A percentile compares a stretch with the other conserved stretches of the same genome.
Conservation (phyloP, 2,329 filamentous ascomycete genomes). For the Scolecobasidium constrictum region DNA sequence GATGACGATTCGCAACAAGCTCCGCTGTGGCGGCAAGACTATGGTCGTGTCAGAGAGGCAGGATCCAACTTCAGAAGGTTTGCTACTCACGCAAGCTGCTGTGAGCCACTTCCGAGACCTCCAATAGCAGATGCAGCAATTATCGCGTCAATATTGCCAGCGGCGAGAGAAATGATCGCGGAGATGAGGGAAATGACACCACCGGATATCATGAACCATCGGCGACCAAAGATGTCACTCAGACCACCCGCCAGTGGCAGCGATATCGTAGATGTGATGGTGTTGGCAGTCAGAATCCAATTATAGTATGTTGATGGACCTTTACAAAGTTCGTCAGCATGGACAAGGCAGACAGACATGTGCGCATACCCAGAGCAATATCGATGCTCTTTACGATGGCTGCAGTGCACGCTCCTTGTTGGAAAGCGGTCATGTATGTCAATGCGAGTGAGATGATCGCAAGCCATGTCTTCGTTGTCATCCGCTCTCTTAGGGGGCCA, state of each 20-base stretch:
- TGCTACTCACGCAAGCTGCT: constrained; percentile 8
- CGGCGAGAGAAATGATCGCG: constrained; percentile 1
- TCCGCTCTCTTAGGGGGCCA: not conserved
- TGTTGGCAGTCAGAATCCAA: constrained; percentile 9
- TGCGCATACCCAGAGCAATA: constrained; percentile 6
- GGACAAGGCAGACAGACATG: too few species aligned
- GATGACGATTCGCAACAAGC: constrained; percentile 9
- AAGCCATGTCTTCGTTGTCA: constrained; percentile 10
- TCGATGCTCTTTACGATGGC: constrained; percentile 11
- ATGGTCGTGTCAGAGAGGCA: not conserved
- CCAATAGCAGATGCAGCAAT: constrained; percentile 8
- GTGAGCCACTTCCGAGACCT: constrained; percentile 9
- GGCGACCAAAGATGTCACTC: constrained; percentile 10
- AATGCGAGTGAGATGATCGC: constrained; percentile 5
- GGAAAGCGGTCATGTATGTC: constrained; percentile 7
- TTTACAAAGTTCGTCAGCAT: too few species aligned
- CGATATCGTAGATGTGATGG: constrained; percentile 3
- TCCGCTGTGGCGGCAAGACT: constrained; percentile 6
- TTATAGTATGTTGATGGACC: constrained; percentile 12
- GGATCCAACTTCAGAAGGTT: too few species aligned
- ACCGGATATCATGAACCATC: constrained; percentile 9
- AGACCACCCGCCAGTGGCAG: constrained; percentile 9
- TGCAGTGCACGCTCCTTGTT: constrained; percentile 9
- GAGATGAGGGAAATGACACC: constrained; percentile 5
- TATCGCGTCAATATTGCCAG: constrained; percentile 7